phyloP scores from a whole-genome alignment of 2,329 filamentous ascomycete genomes.

The Nigrograna mackinnonii region DNA sequence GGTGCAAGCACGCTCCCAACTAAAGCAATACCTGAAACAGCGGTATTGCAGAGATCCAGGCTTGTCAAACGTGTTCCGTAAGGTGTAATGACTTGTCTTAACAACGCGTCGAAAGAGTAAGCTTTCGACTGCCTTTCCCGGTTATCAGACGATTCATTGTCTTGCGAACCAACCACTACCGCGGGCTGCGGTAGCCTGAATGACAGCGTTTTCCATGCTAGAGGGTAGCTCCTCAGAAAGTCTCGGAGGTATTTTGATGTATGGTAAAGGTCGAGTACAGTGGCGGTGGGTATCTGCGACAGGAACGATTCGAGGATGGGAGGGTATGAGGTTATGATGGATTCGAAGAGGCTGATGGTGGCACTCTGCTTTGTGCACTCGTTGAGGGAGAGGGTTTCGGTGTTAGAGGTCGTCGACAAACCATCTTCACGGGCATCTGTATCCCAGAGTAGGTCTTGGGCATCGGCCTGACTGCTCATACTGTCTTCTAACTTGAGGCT shows the following conservation, averaged over 20 bases:
- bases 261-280: slow-evolving; percentile 62
- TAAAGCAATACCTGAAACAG: slow-evolving; percentile 61
- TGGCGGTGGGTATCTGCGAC: slow-evolving; percentile 58
- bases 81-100: slow-evolving; percentile 59
- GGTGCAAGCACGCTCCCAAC: slow-evolving; percentile 58
- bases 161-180: slow-evolving; percentile 38
- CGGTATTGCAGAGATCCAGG: slow-evolving; percentile 64
- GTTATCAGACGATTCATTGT: slow-evolving; percentile 43
- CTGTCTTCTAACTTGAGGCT: slow-evolving; percentile 22
- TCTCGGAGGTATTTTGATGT: slow-evolving; percentile 58
- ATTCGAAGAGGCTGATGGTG: slow-evolving; percentile 52
- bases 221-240: slow-evolving; percentile 60
- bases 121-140: slow-evolving; percentile 56
- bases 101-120: slow-evolving; percentile 61
- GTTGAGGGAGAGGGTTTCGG: slow-evolving; percentile 8
- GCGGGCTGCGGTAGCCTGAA: slow-evolving; percentile 56
- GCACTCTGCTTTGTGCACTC: slow-evolving; percentile 10
- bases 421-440: slow-evolving; percentile 7
- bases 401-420: slow-evolving; percentile 4
- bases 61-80: slow-evolving; percentile 60
- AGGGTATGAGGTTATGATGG: slow-evolving; percentile 58
- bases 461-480: slow-evolving; percentile 28
- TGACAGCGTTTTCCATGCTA: slow-evolving; percentile 64
- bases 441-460: slow-evolving; percentile 22
- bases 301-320: slow-evolving; percentile 63